Conservation (phyloP, 176 grass and related monocot species). For the Olyra latifolia region DNA sequence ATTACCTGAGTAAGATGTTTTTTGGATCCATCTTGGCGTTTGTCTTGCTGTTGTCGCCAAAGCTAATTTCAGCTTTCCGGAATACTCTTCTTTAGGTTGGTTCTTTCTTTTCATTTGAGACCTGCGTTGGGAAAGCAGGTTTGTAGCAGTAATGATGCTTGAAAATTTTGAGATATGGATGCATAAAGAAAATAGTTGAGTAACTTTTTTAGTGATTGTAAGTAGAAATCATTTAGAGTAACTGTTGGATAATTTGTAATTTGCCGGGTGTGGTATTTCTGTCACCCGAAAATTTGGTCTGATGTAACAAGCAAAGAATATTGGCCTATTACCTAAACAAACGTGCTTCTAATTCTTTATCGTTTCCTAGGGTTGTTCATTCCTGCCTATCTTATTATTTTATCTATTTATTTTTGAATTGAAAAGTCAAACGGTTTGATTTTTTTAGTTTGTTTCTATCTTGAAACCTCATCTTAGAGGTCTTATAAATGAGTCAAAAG, state of each 20-base stretch:
- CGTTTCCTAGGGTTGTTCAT: no score
- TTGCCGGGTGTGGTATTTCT: not conserved
- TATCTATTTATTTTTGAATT: no score
- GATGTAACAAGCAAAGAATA: no score
- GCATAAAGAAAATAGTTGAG: not conserved
- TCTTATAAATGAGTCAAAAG: no score
- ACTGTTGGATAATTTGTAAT: not conserved
- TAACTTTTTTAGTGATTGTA: not conserved
- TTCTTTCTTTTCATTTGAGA: not conserved
- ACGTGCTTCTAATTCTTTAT: no score
- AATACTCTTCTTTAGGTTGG: conserved; percentile 48
- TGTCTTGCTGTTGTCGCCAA: conserved; percentile 71
- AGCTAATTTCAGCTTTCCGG: conserved; percentile 58
- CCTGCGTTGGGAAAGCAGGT: not conserved
- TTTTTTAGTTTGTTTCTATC: no score
- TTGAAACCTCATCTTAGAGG: no score
- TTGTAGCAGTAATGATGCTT: not conserved
- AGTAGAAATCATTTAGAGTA: conserved; percentile 10
- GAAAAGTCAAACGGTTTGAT: no score
- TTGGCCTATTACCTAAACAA: no score
- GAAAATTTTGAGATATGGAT: not conserved
- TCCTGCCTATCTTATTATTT: no score
- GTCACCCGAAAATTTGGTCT: no score
- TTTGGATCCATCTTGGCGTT: conserved; percentile 78
- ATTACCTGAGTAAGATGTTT: conserved; percentile 65